Evolutionary conservation across 495 filamentous ascomycete genomes (phyloP).

Genomic region (Letharia columbiana): DNA sequence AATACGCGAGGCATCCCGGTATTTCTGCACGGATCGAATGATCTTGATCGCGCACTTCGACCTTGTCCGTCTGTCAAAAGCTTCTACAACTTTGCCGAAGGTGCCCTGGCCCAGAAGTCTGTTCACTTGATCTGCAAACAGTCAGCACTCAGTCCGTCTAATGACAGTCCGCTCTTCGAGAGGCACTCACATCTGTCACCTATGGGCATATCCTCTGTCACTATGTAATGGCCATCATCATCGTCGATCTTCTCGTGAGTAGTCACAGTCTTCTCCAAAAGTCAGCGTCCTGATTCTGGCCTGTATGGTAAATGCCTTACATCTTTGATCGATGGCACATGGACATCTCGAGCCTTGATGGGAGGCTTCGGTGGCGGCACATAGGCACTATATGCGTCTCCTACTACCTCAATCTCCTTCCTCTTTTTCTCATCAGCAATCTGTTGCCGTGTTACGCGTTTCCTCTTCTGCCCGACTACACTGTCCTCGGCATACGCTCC

Average conservation of each 20-base stretch:
- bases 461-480: slow-evolving; percentile 71
- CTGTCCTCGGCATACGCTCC: slow-evolving; percentile 46
- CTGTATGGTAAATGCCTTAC: slow-evolving; percentile 47
- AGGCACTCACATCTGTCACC: slow-evolving; percentile 73
- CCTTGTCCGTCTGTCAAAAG: slow-evolving; percentile 64
- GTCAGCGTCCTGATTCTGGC: slow-evolving; percentile 21
- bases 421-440: slow-evolving; percentile 73
- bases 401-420: slow-evolving; percentile 55
- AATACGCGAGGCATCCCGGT: slow-evolving; percentile 93
- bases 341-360: slow-evolving; percentile 86
- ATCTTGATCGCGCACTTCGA: slow-evolving; percentile 91
- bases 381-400: slow-evolving; percentile 69
- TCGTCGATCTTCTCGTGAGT: slow-evolving; percentile 69
- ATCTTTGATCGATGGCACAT: slow-evolving; percentile 71
- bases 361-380: slow-evolving; percentile 76
- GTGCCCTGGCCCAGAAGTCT: slow-evolving; percentile 91
- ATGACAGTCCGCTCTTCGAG: background rate
- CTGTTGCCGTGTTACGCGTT: slow-evolving; percentile 66
- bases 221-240: slow-evolving; percentile 93
- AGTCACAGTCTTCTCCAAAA: slow-evolving; percentile 31
- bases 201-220: slow-evolving; percentile 69
- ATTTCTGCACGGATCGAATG: slow-evolving; percentile 96
- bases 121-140: slow-evolving; percentile 64
- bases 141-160: slow-evolving; percentile 28
- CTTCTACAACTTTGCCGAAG: slow-evolving; percentile 96